Evolutionary conservation across 805 yeast genomes (phyloP).

Genomic region (Kuraishia hungarica): DNA sequence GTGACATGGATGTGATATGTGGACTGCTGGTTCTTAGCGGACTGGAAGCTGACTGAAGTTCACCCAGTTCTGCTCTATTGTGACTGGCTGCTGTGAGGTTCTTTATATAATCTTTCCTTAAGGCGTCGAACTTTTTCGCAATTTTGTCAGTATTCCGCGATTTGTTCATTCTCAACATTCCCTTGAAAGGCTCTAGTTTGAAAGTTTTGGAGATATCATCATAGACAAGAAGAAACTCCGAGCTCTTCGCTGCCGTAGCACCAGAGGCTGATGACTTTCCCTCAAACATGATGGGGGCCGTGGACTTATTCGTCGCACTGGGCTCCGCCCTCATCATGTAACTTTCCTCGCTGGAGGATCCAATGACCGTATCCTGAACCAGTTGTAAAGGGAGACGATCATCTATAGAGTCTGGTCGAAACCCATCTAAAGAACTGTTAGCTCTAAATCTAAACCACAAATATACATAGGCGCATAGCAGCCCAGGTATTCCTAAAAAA

Average conservation of each 20-base stretch:
- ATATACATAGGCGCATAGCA: neutral
- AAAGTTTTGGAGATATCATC: constrained; percentile 17
- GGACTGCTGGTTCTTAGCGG: neutral
- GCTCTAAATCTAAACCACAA: neutral
- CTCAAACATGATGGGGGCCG: constrained; percentile 18
- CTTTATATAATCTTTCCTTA: neutral
- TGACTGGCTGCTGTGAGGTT: neutral
- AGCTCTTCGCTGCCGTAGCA: neutral
- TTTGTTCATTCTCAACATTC: constrained; percentile 20
- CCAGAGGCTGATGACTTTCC: constrained; percentile 9
- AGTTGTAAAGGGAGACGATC: constrained; percentile 13
- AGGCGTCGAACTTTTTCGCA: neutral
- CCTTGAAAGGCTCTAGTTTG: constrained; percentile 17
- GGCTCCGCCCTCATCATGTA: constrained; percentile 18
- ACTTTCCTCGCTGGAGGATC: constrained; percentile 7
- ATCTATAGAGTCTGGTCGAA: constrained; percentile 24
- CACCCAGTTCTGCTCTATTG: neutral
- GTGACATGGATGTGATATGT: neutral
- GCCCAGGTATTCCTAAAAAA: no score
- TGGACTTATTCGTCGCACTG: constrained; percentile 8
- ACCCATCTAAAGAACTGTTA: constrained; percentile 14
- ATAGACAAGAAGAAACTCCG: constrained; percentile 18
- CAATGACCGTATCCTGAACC: constrained; percentile 8
- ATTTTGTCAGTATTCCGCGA: constrained; percentile 20
- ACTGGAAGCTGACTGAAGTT: neutral